phyloP scores from a whole-genome alignment of 768 basidiomycete genomes.

The Phlebiopsis gigantea region DNA sequence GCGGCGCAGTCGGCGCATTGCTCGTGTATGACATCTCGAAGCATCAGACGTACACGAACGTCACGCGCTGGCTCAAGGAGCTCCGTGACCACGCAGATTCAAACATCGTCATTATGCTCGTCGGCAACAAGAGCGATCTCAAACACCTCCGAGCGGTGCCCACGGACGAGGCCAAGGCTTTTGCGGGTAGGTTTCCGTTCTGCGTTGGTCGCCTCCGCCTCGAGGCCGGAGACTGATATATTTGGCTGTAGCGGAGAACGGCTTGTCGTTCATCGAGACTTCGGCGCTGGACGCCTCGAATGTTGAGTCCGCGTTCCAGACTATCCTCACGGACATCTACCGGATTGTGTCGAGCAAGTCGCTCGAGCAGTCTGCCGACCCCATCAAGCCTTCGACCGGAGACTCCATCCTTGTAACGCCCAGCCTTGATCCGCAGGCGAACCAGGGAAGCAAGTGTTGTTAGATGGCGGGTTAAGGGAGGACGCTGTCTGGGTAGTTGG shows the following conservation, averaged over 20 bases:
- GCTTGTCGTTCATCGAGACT: slow-evolving; percentile 94
- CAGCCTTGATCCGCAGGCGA: slow-evolving; percentile 58
- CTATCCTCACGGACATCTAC: slow-evolving; percentile 94
- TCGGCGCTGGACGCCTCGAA: slow-evolving; percentile 99
- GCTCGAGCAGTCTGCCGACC: slow-evolving; percentile 76
- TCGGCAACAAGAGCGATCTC: slow-evolving; percentile 99
- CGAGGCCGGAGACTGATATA: background rate
- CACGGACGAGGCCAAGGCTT: slow-evolving; percentile 94
- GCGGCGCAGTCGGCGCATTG: slow-evolving; percentile 90
- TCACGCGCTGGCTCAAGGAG: slow-evolving; percentile 95
- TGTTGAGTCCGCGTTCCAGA: slow-evolving; percentile 97
- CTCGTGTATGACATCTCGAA: slow-evolving; percentile 94
- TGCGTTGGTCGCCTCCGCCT: background rate
- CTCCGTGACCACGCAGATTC: slow-evolving; percentile 91
- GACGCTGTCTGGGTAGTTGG: slow-evolving; percentile 10
- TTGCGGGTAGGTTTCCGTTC: slow-evolving; percentile 59
- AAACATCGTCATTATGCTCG: slow-evolving; percentile 93
- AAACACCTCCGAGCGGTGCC: slow-evolving; percentile 95
- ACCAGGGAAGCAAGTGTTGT: slow-evolving; percentile 61
- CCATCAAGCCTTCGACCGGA: slow-evolving; percentile 74
- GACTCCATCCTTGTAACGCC: slow-evolving; percentile 83
- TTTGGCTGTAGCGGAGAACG: slow-evolving; percentile 67
- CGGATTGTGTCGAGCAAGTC: slow-evolving; percentile 95
- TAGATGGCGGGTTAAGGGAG: slow-evolving; percentile 22
- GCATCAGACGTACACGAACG: slow-evolving; percentile 90